Conservation (phyloP, 2,329 filamentous ascomycete genomes). For the Aaosphaeria arxii region DNA sequence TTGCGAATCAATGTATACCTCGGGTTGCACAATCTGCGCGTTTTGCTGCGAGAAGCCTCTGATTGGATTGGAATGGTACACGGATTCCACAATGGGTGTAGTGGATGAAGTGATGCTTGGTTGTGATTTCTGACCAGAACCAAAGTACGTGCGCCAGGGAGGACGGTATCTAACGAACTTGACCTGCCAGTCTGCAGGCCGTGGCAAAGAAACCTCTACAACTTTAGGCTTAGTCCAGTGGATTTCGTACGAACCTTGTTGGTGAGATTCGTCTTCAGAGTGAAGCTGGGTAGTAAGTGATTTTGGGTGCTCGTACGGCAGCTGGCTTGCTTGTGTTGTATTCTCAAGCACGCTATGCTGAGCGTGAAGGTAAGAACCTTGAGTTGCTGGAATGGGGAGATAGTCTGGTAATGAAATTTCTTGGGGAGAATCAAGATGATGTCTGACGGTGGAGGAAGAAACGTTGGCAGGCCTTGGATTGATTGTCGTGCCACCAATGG, state of each 20-base stretch:
- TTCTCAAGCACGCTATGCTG: not conserved
- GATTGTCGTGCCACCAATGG: too few species aligned
- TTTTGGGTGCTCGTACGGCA: not conserved
- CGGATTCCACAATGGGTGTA: not conserved
- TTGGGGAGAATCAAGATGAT: not conserved
- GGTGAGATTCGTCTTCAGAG: not conserved
- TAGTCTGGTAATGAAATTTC: not conserved
- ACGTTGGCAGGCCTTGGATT: too few species aligned
- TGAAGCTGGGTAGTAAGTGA: too few species aligned
- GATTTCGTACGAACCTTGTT: not conserved
- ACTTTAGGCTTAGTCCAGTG: not conserved
- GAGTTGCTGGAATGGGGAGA: not conserved
- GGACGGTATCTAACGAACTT: not conserved
- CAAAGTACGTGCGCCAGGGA: not conserved
- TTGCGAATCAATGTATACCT: constrained; percentile 14
- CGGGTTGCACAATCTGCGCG: constrained; percentile 19
- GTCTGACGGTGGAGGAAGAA: too few species aligned
- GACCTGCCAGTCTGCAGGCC: not conserved
- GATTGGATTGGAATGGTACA: not conserved
- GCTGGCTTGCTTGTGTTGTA: not conserved
- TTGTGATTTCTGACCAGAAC: not conserved
- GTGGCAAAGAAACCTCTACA: not conserved
- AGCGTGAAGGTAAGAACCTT: not conserved
- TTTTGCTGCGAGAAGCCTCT: not conserved
- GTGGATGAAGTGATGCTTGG: not conserved